These are phyloP conservation scores for Hygrophorus pudorinus DNA, from an alignment of 768 basidiomycete species.

Conservation along the genomic window DNA sequence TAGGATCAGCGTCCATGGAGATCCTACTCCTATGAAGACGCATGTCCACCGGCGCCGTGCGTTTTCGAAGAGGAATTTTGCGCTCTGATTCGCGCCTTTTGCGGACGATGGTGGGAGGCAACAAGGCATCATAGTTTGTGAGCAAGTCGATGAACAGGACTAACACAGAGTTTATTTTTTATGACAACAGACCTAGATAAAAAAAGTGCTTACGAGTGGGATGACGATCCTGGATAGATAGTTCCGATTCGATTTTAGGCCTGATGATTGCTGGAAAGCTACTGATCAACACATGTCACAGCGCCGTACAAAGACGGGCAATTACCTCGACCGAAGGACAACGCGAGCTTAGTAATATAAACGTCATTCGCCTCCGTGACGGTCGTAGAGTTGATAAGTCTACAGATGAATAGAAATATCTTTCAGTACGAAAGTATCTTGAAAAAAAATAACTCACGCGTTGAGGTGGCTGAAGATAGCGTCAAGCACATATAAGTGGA, in stretches of 20 bases:
- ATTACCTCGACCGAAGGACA: constrained; percentile 82
- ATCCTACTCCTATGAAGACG: constrained; percentile 73
- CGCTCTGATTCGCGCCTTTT: constrained; percentile 87
- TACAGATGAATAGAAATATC: constrained; percentile 18
- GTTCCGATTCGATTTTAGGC: constrained; percentile 70
- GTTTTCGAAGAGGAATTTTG: constrained; percentile 72
- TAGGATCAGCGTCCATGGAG: constrained; percentile 57
- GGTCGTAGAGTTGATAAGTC: constrained; percentile 59
- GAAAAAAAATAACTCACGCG: constrained; percentile 32
- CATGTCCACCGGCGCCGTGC: constrained; percentile 83
- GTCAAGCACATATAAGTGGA: constrained; percentile 77
- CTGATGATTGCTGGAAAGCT: constrained; percentile 55
- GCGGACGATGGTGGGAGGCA: constrained; percentile 74
- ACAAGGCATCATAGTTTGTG: constrained; percentile 58
- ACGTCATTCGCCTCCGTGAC: constrained; percentile 68
- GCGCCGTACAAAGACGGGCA: constrained; percentile 4
- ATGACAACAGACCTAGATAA: neutral
- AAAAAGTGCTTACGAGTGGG: constrained; percentile 48
- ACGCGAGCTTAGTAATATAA: constrained; percentile 78
- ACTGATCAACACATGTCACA: constrained; percentile 3
- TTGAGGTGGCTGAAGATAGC: constrained; percentile 68
- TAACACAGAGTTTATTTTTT: constrained; percentile 16
- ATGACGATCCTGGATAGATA: constrained; percentile 89
- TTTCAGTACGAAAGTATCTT: neutral
- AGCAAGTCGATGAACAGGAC: constrained; percentile 83